Base-by-base conservation (phyloP, 768 basidiomycete genomes). In the Suillus americanus region DNA sequence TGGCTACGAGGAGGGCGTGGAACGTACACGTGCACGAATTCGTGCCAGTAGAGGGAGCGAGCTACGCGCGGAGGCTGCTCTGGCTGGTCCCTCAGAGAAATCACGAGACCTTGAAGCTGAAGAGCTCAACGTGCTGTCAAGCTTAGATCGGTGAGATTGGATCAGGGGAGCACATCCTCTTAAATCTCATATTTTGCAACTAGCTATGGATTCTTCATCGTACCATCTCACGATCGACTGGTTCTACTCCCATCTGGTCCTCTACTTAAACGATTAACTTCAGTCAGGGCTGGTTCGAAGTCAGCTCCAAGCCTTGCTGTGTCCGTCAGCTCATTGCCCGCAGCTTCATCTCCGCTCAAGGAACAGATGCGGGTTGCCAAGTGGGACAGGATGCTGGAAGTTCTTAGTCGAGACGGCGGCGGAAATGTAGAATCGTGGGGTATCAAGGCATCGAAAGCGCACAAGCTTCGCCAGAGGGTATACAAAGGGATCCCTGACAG, bases 401-500 rank as follows among this genome's bases (percentile, higher is more conserved):
- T 92, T 16, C 78, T 82, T 14, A 78, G 78, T 57, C 86, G 91
- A 41, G 92, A 95, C 73, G 73, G 77, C 10, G 95, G 96, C 38
- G 89, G 89, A 12, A 97, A 97, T 71, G 80, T 89, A 16, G 81
- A 87, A 46, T 74, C 80, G 14, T 98, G 96, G 95, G 76, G 74
- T 40, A 80, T 96, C 70, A 86, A 85, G 56, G 70, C 82, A 28
- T 81, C 80, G 20, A 94, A 91, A 77, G 86, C 83, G 69, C 80
- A 73, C 70, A 95, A 91, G 76, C 81, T 91, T 23, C 84, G 90
- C 38, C 78, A 85, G 68, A 84, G 97, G 37, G 86, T 89, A 61
- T 98, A 93, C 82, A 99, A 99, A 74, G 97, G 97, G 63, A 89
- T 99, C 37, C 97, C 97, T 2, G 97, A 99, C 77, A 85, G 95